Evolutionary conservation across 345 rosid genomes (phyloP).

Genomic region (Turnera subulata): DNA sequence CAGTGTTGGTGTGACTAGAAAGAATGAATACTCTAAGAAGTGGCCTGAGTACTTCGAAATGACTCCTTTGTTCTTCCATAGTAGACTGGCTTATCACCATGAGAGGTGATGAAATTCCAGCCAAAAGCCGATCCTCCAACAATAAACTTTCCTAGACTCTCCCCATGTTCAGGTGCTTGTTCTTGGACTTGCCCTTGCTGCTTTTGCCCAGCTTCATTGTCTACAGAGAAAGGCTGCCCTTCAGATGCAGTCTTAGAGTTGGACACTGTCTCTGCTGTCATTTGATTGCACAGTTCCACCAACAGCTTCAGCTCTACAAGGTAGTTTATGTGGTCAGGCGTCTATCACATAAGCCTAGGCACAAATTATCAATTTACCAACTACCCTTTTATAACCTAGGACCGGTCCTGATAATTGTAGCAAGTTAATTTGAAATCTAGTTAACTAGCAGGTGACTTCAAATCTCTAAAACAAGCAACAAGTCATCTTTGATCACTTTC

Average conservation of each 20-base stretch:
- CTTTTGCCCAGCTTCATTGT: constrained; percentile 26
- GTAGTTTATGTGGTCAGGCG: not conserved
- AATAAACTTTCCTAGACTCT: constrained; percentile 26
- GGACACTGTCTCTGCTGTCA: constrained; percentile 38
- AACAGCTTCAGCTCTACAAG: constrained; percentile 61
- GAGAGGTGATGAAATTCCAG: constrained; percentile 75
- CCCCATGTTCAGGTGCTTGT: constrained; percentile 29
- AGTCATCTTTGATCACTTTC: not conserved
- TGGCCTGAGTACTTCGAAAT: constrained; percentile 48
- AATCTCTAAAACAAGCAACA: not conserved
- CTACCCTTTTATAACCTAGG: not conserved
- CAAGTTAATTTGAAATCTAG: not conserved
- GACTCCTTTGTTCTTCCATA: constrained; percentile 69
- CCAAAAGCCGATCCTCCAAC: constrained; percentile 91
- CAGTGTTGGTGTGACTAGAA: not conserved
- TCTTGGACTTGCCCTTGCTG: constrained; percentile 22
- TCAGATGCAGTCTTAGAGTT: constrained; percentile 28
- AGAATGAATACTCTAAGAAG: constrained; percentile 3
- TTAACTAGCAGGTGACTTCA: not conserved
- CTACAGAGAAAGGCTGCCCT: constrained; percentile 21
- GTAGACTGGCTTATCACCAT: constrained; percentile 45
- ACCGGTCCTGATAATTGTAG: not conserved
- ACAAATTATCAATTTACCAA: not conserved
- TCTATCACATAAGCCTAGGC: too few relatives aligned
- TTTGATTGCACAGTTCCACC: constrained; percentile 51